These are phyloP conservation scores for Saccharomycopsis hybrid DNA, from an alignment of 1,139 yeast species.

Conservation along the genomic window DNA sequence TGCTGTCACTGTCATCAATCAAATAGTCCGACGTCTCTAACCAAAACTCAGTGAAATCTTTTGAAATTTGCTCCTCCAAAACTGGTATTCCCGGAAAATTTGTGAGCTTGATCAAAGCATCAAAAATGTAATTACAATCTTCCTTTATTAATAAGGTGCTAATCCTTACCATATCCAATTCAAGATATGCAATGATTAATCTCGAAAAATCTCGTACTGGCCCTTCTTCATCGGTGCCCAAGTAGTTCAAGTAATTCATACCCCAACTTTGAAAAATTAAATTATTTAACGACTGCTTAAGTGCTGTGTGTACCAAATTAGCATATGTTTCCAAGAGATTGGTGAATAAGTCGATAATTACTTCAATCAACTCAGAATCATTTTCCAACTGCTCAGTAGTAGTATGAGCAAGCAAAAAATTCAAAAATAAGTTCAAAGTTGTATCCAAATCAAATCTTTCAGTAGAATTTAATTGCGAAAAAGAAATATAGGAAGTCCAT, in stretches of 20 bases:
- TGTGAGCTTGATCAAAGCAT: conserved; percentile 51
- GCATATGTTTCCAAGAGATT: conserved; percentile 23
- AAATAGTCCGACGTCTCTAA: conserved; percentile 61
- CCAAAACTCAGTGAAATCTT: conserved; percentile 75
- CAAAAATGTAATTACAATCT: conserved; percentile 36
- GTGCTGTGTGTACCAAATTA: conserved; percentile 6
- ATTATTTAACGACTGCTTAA: conserved; percentile 5
- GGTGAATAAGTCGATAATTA: conserved; percentile 27
- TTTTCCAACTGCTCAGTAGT: not conserved
- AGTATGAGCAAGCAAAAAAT: conserved; percentile 15
- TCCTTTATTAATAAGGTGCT: conserved; percentile 41
- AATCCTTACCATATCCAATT: conserved; percentile 43
- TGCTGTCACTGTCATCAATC: conserved; percentile 45
- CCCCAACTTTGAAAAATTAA: conserved; percentile 32
- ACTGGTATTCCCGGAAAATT: conserved; percentile 56
- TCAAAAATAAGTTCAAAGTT: conserved; percentile 2
- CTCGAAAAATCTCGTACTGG: conserved; percentile 38
- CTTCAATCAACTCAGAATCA: not conserved
- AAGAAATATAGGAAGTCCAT: conserved; percentile 21
- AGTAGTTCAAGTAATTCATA: conserved; percentile 35
- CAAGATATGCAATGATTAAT: conserved; percentile 47
- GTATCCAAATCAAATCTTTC: conserved; percentile 25
- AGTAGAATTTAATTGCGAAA: conserved; percentile 28
- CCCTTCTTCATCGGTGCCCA: conserved; percentile 33
- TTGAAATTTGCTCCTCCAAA: conserved; percentile 61